A percentile compares a stretch with the other conserved stretches of the same genome.
Conservation (phyloP, 2,329 filamentous ascomycete genomes). For the Colletotrichum sp. region DNA sequence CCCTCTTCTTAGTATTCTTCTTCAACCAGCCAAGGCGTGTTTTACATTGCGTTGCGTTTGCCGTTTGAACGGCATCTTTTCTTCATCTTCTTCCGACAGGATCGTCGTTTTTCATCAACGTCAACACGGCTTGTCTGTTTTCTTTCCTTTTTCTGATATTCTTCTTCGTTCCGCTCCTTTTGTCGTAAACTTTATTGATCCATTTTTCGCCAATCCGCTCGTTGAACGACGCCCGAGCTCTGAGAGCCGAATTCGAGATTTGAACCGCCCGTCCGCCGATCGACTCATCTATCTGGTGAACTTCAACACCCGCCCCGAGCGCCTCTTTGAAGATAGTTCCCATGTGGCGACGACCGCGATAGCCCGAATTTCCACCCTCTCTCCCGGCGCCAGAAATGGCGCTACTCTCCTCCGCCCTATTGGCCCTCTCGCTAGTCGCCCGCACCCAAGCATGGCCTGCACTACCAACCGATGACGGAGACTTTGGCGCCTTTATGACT, state of each 20-base stretch:
- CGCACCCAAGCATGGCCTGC: conserved; percentile 19
- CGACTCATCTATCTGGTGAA: background rate
- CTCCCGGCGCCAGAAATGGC: conserved; percentile 8
- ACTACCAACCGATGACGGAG: conserved; percentile 18
- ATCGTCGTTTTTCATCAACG: background rate
- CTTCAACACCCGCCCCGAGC: background rate
- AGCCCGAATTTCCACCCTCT: conserved; percentile 5
- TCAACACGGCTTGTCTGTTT: background rate
- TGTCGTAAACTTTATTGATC: background rate
- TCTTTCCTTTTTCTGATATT: background rate
- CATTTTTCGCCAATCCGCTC: background rate
- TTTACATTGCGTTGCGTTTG: conserved; percentile 11
- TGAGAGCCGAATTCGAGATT: background rate
- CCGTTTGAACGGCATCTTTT: conserved; percentile 7
- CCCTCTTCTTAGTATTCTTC: background rate
- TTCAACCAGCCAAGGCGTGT: conserved; percentile 2
- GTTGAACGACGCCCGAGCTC: background rate
- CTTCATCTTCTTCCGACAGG: background rate
- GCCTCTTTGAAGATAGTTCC: background rate
- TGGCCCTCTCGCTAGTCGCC: conserved; percentile 19
- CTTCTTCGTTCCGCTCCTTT: background rate
- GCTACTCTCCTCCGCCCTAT: conserved; percentile 7
- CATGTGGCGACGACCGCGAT: conserved; percentile 21
- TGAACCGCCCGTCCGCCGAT: background rate
- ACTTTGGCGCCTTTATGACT: background rate